Evolutionary conservation across 2,329 filamentous ascomycete species (phyloP), one percentile per base, ranked within the genome.

Genomic region (Botrytis sinoallii): DNA sequence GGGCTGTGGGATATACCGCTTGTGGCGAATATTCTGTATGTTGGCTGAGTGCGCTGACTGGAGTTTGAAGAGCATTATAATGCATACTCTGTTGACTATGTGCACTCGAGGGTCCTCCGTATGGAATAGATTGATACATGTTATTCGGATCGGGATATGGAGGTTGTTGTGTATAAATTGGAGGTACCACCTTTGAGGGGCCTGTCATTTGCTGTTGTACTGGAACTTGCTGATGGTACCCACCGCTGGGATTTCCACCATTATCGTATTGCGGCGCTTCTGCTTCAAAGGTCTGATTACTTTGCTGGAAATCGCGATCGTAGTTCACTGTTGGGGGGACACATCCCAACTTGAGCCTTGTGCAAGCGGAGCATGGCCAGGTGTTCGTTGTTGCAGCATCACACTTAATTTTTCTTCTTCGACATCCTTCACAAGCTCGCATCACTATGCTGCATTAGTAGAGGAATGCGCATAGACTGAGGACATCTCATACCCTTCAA

Each of bases 361-460:
- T 92, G 82, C 95, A 99, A 52, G 96, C 94, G 59, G 95, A 96
- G 83, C 95, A 98, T 42, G 96, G 96, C 95, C 96, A 98, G 55
- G 94, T 94, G 82, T 98, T 98, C 59, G 95, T 98, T 22, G 95
- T 97, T 32, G 95, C 95, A 70, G 95, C 94, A 85, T 98, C 96
- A 84, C 95, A 99, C 83, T 97, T 97, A 82, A 99, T 99, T 84
- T 99, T 99, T 80, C 95, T 90, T 83, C 94, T 91, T 75, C 95
- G 89, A 81, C 95, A 98, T 75, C 95, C 95, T 84, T 98, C 95
- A 83, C 95, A 98, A 73, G 95, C 96, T 85, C 96, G 91, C 94
- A 97, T 98, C 70, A 98, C 95, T 97, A 76, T n/a, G 52, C 14
- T 42, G 20, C n/a, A 70, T 81, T 69, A 81, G 77, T 67, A 75